phyloP scores from a whole-genome alignment of 108 stramenopile genomes.

The Fragilaria radians region DNA sequence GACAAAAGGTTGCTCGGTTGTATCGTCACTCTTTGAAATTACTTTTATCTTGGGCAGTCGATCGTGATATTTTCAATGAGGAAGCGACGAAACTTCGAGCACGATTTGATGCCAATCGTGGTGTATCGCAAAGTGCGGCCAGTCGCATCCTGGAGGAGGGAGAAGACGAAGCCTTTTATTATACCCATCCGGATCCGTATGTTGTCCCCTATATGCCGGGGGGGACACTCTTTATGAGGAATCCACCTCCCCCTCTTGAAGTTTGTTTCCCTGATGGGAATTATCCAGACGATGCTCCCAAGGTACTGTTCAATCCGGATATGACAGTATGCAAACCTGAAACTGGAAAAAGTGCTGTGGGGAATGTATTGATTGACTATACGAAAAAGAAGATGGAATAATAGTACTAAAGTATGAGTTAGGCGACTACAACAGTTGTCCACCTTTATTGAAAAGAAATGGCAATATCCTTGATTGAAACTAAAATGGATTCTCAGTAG shows the following conservation, averaged over 20 bases:
- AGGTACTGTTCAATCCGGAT: constrained; percentile 77
- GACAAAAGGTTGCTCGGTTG: constrained; percentile 56
- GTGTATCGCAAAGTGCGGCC: constrained; percentile 53
- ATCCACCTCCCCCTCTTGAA: constrained; percentile 87
- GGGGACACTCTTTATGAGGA: constrained; percentile 96
- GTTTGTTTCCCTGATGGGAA: constrained; percentile 93
- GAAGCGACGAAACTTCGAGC: constrained; percentile 73
- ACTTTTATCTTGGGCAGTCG: constrained; percentile 82
- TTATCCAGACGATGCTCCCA: constrained; percentile 74
- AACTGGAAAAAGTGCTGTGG: constrained; percentile 64
- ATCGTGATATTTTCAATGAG: constrained; percentile 84
- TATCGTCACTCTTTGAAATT: constrained; percentile 72
- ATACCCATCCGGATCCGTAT: constrained; percentile 90
- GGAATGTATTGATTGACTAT: constrained; percentile 84
- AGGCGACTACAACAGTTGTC: too few species aligned
- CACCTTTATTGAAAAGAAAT: too few species aligned
- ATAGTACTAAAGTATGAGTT: too few species aligned
- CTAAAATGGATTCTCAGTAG: too few species aligned
- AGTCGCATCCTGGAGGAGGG: constrained; percentile 67
- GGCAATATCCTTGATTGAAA: too few species aligned
- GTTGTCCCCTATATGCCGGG: constrained; percentile 93
- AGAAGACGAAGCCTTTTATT: constrained; percentile 63
- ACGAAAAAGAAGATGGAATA: constrained; percentile 91
- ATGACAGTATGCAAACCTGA: constrained; percentile 74
- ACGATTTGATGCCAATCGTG: constrained; percentile 77